Evolutionary conservation across 2,329 filamentous ascomycete genomes (phyloP).

Genomic region (Sporothrix inflata): DNA sequence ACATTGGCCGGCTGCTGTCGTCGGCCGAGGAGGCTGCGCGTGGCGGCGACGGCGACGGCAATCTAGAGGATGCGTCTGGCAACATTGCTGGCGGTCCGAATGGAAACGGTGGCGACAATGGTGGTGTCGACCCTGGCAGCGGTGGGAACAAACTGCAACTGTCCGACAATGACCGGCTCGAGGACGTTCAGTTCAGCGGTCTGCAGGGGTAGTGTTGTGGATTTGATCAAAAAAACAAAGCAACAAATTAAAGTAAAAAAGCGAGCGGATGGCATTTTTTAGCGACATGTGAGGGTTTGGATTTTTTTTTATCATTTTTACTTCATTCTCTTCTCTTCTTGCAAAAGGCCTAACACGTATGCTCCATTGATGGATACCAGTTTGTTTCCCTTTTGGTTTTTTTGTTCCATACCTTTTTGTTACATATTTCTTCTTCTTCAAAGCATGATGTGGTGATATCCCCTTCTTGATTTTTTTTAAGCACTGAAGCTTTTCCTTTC

Average conservation of each 20-base stretch:
- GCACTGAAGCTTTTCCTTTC: background rate
- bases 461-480: too few relatives aligned
- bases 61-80: background rate
- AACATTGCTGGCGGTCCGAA: background rate
- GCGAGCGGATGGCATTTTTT: slow-evolving; percentile 17
- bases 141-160: slow-evolving; percentile 16
- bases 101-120: background rate
- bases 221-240: background rate
- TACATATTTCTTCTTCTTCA: background rate
- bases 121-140: background rate
- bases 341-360: background rate
- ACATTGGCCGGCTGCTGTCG: slow-evolving; percentile 34
- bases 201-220: background rate
- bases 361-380: background rate
- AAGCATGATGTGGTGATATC: background rate
- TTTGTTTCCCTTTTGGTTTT: background rate
- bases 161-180: slow-evolving; percentile 32
- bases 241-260: background rate
- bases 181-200: slow-evolving; percentile 33
- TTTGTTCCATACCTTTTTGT: background rate
- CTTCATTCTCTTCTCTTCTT: background rate
- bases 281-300: slow-evolving; percentile 8
- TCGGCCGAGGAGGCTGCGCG: slow-evolving; percentile 30
- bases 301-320: background rate
- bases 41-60: slow-evolving; percentile 1